Evolutionary conservation across 2,329 filamentous ascomycete species (phyloP).

Genomic region (Lanzia echinophila): DNA sequence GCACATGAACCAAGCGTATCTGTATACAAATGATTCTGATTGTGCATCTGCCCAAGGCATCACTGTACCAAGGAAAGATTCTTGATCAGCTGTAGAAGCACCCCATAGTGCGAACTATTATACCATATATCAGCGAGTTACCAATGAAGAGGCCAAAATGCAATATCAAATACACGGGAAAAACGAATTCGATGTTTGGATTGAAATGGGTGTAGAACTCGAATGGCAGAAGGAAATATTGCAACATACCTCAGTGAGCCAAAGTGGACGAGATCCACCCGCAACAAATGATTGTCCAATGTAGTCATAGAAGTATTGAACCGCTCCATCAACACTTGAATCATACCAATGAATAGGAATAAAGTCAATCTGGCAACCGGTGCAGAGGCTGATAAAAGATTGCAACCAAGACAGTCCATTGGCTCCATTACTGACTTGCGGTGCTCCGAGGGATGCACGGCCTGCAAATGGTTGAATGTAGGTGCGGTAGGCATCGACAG

Average conservation of each 20-base stretch:
- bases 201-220: not conserved
- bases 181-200: not conserved
- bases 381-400: conserved; percentile 37
- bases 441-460: conserved; percentile 39
- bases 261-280: not conserved
- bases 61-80: conserved; percentile 34
- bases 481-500: conserved; percentile 34
- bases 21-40: conserved; percentile 15
- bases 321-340: conserved; percentile 29
- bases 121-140: not conserved
- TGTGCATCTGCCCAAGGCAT: conserved; percentile 38
- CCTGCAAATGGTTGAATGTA: conserved; percentile 40
- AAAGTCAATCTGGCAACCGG: conserved; percentile 38
- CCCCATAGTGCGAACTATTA: not conserved
- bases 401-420: conserved; percentile 35
- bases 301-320: conserved; percentile 30
- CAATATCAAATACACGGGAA: not conserved
- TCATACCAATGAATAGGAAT: conserved; percentile 43
- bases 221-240: too few relatives aligned
- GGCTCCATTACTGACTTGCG: conserved; percentile 41
- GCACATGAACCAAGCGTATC: conserved; percentile 10
- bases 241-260: conserved; percentile 3
- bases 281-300: not conserved
- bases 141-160: too few relatives aligned
- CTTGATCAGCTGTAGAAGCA: conserved; percentile 24